Evolutionary conservation across 108 stramenopile species (phyloP), one percentile per base, ranked within the genome.

Genomic region (Cyclotella atomus): DNA sequence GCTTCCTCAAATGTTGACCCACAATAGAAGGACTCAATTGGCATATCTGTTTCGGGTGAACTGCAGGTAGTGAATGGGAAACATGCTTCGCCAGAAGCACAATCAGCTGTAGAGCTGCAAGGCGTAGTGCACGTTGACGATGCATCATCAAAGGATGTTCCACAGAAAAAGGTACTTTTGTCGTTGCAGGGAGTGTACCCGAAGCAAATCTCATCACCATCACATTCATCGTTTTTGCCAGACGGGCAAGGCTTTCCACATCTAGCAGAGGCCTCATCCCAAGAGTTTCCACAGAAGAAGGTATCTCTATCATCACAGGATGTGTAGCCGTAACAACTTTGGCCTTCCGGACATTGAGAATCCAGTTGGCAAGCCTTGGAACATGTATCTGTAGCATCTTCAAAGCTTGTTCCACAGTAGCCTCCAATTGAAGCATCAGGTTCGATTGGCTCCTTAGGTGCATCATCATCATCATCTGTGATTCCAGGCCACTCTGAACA

Each of bases 311-410:
- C 68, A 64, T 88, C 83, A 63, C 94, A 92, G 12, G 94, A 76
- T 2, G 91, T 92, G 59, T 89, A 90, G 41, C 91, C 91, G 70
- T 87, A 92, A 71, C 94, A 95, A 44, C 76, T 88, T 77, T 92
- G 84, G 19, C 81, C 88, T 17, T 73, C 78, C 0, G 94, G 94
- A 75, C 94, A 95, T 23, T 88, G 60, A 47, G 70, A 77, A 62
- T 90, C 91, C 47, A 63, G 43, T 32, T 87, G 80, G 79, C 94
- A 95, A 24, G 88, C 82, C n/a, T 52, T 66, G 0, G 54, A 46
- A 74, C 94, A 95, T 50, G 70, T 81, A 41, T 76, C 47, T 4
- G 91, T 64, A 2, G 94, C 94, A 84, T 95, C 75, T 61, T 92
- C 84, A 85, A 91, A 95, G 62, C 85, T 87, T 10, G 59, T 81